Conservation (phyloP, 352 stramenopile species). For the Pelagophyceae sp. region DNA sequence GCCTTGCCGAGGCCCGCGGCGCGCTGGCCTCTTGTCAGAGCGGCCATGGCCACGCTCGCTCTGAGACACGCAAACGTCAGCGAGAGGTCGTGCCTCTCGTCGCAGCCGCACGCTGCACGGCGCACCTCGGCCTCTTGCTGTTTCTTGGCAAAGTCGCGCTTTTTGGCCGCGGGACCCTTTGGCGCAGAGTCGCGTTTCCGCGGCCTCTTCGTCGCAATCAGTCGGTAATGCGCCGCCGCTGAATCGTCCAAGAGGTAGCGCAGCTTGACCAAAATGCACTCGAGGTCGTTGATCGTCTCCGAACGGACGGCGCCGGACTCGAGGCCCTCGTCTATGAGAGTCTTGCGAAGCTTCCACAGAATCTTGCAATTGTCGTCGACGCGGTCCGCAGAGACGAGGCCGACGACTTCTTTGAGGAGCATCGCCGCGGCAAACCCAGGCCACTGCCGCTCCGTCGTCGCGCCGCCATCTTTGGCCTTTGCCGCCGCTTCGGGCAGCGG, state of each 20-base stretch:
- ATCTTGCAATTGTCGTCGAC: slow-evolving; percentile 20
- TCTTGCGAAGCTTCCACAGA: slow-evolving; percentile 12
- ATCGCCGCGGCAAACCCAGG: background rate
- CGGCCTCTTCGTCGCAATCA: background rate
- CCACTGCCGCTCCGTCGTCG: background rate
- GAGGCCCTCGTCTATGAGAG: slow-evolving; percentile 18
- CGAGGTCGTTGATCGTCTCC: slow-evolving; percentile 21
- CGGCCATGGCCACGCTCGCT: background rate
- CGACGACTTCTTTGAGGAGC: slow-evolving; percentile 3
- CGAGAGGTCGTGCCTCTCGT: background rate
- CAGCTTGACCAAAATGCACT: slow-evolving; percentile 15
- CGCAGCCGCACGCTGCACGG: background rate
- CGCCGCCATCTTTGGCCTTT: background rate
- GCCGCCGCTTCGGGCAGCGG: background rate
- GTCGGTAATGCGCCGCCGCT: background rate
- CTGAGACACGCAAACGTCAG: background rate
- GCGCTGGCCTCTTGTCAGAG: slow-evolving; percentile 4
- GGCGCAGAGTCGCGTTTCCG: background rate
- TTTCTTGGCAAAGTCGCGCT: background rate
- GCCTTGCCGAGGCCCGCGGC: slow-evolving; percentile 14
- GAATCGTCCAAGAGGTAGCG: slow-evolving; percentile 1
- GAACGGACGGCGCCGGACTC: slow-evolving; percentile 12
- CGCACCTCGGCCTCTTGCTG: background rate
- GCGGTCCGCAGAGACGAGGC: slow-evolving; percentile 2
- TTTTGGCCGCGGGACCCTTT: background rate